Evolutionary conservation across 1,284 basidiomycete genomes (phyloP).

Genomic region (Pseudozyma thailandica): DNA sequence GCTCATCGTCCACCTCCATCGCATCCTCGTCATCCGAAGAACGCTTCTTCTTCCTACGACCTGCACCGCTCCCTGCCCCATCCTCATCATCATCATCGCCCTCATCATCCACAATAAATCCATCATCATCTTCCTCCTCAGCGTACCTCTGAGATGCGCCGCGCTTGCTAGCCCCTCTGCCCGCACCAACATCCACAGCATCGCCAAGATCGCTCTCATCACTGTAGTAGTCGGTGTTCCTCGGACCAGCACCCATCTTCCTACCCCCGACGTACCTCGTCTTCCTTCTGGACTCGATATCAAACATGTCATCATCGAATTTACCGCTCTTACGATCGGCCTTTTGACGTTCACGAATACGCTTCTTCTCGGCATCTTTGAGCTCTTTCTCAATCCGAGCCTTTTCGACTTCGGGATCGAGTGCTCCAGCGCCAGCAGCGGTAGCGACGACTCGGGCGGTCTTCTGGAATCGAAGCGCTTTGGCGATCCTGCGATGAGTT

Average conservation of each 20-base stretch:
- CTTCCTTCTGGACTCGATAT: conserved; percentile 43
- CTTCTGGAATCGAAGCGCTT: conserved; percentile 82
- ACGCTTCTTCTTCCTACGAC: conserved; percentile 34
- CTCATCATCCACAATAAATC: conserved; percentile 61
- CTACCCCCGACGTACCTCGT: conserved; percentile 36
- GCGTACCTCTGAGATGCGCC: conserved; percentile 40
- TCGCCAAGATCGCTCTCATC: conserved; percentile 55
- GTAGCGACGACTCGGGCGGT: conserved; percentile 74
- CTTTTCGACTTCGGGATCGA: conserved; percentile 75
- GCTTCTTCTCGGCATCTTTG: conserved; percentile 62
- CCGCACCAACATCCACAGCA: conserved; percentile 25
- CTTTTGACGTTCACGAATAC: conserved; percentile 54
- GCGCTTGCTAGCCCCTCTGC: conserved; percentile 35
- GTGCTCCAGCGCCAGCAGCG: conserved; percentile 42
- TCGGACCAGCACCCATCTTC: conserved; percentile 41
- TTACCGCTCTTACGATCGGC: conserved; percentile 48
- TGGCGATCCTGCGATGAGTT: conserved; percentile 86
- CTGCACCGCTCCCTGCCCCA: conserved; percentile 15
- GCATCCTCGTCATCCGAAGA: conserved; percentile 47
- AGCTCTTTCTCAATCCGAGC: conserved; percentile 61
- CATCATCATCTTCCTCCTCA: conserved; percentile 62
- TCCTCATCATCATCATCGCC: conserved; percentile 53
- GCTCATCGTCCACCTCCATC: conserved; percentile 62
- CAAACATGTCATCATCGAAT: conserved; percentile 57
- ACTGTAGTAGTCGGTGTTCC: conserved; percentile 57